These are phyloP conservation scores for Euphorbia lathyris DNA, from an alignment of 345 rosid species.

Conservation along the genomic window DNA sequence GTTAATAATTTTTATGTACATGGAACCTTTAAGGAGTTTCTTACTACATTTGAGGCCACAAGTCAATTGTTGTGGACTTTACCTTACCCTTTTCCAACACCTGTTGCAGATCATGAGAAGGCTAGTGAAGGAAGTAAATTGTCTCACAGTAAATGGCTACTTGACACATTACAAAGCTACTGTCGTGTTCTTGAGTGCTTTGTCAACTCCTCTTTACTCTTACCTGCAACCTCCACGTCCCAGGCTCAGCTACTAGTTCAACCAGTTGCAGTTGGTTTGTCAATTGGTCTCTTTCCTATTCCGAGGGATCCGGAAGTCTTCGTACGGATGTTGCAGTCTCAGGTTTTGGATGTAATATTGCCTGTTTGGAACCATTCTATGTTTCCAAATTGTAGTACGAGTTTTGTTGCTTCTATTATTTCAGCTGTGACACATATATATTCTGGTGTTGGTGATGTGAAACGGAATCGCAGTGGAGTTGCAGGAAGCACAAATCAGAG, in stretches of 20 bases:
- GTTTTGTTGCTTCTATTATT: conserved; percentile 67
- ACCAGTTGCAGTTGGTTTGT: conserved; percentile 80
- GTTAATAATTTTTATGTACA: conserved; percentile 88
- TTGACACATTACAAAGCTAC: conserved; percentile 77
- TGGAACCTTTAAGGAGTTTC: conserved; percentile 85
- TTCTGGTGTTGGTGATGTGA: conserved; percentile 87
- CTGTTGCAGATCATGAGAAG: conserved; percentile 57
- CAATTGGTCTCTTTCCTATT: conserved; percentile 82
- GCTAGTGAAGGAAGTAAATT: conserved; percentile 60
- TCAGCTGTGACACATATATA: conserved; percentile 74
- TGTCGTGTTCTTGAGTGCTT: conserved; percentile 80
- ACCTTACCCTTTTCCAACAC: conserved; percentile 51
- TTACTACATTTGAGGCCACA: conserved; percentile 93
- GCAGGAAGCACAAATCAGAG: conserved; percentile 69
- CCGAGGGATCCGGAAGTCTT: conserved; percentile 91
- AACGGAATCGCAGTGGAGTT: conserved; percentile 61
- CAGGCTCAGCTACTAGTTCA: conserved; percentile 90
- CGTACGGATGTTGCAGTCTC: conserved; percentile 82
- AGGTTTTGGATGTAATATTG: conserved; percentile 84
- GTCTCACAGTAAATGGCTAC: conserved; percentile 66
- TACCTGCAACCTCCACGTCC: conserved; percentile 67
- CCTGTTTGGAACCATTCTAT: conserved; percentile 82
- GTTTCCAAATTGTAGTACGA: conserved; percentile 78
- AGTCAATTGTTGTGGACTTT: conserved; percentile 83
- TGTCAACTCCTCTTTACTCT: conserved; percentile 68